These are phyloP conservation scores for Trichoderma parareesei DNA, from an alignment of 495 filamentous ascomycete genomes.

Conservation along the genomic window DNA sequence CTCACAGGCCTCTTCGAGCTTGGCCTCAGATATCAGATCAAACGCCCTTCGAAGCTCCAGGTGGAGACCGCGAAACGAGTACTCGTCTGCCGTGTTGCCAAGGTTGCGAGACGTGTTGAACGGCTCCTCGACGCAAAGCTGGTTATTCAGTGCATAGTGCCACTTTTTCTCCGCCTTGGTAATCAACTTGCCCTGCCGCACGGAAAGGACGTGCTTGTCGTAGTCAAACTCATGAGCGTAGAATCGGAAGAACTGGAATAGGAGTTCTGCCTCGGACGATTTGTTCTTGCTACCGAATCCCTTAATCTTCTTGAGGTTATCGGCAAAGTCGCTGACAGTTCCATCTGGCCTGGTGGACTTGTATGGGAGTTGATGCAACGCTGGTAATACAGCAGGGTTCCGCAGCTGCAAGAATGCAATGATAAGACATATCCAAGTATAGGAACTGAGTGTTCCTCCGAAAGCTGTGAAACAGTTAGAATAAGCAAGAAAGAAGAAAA, in stretches of 20 bases:
- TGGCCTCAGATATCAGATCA: conserved; percentile 62
- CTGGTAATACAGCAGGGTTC: conserved; percentile 77
- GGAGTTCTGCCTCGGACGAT: conserved; percentile 69
- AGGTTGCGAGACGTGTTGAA: conserved; percentile 93
- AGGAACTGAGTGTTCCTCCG: conserved; percentile 92
- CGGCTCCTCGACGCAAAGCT: conserved; percentile 90
- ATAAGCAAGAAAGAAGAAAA: conserved; percentile 13
- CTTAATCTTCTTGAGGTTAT: conserved; percentile 64
- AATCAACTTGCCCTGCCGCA: conserved; percentile 75
- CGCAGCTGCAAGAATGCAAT: conserved; percentile 91
- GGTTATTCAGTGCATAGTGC: conserved; percentile 67
- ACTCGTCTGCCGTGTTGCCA: conserved; percentile 93
- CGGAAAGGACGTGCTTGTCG: conserved; percentile 72
- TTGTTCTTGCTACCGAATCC: conserved; percentile 74
- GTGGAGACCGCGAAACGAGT: conserved; percentile 83
- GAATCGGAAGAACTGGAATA: conserved; percentile 91
- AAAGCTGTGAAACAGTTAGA: conserved; percentile 47
- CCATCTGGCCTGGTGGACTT: conserved; percentile 54
- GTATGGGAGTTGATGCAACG: conserved; percentile 70
- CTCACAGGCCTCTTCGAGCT: conserved; percentile 73
- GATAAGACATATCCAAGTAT: conserved; percentile 99
- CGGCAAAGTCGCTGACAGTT: conserved; percentile 66
- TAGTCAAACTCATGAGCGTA: conserved; percentile 93
- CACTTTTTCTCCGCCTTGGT: conserved; percentile 82
- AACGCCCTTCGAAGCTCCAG: conserved; percentile 84